Conservation (phyloP, 1,139 yeast species). For the Meyerozyma smithsonii region DNA sequence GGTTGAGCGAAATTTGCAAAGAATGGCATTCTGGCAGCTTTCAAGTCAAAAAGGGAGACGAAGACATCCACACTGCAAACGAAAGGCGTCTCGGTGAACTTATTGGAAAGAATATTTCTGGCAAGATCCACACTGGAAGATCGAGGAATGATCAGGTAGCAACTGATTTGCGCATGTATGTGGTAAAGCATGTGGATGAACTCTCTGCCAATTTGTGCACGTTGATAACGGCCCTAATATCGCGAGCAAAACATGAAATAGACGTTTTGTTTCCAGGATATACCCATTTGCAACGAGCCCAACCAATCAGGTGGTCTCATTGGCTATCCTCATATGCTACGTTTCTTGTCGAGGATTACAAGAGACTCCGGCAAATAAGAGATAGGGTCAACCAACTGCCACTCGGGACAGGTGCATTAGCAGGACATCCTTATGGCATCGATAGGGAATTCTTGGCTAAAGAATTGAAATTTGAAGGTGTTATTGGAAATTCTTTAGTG, state of each 20-base stretch:
- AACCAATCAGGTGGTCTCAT: conserved; percentile 98
- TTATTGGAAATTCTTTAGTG: conserved; percentile 89
- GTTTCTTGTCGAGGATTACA: conserved; percentile 86
- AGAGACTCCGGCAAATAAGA: conserved; percentile 75
- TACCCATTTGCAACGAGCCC: conserved; percentile 97
- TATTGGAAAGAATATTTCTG: conserved; percentile 89
- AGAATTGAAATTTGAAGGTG: conserved; percentile 73
- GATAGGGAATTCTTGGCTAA: conserved; percentile 86
- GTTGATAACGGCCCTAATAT: conserved; percentile 61
- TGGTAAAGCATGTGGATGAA: conserved; percentile 67
- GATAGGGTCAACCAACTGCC: conserved; percentile 86
- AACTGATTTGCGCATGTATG: conserved; percentile 93
- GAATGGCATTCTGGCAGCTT: conserved; percentile 79
- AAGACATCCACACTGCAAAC: conserved; percentile 97
- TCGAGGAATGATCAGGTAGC: conserved; percentile 98
- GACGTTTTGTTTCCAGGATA: conserved; percentile 97
- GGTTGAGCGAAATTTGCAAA: conserved; percentile 60
- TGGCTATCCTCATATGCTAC: conserved; percentile 96
- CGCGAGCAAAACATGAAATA: conserved; percentile 80
- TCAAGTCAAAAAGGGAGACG: conserved; percentile 88
- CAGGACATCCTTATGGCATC: conserved; percentile 98
- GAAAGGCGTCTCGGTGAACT: conserved; percentile 96
- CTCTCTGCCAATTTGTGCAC: conserved; percentile 52
- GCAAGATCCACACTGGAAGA: conserved; percentile 97
- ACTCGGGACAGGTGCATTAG: conserved; percentile 94